Evolutionary conservation across 2,329 filamentous ascomycete genomes (phyloP), one percentile per base, ranked within the genome.

Genomic region (Colletotrichum zoysiae): DNA sequence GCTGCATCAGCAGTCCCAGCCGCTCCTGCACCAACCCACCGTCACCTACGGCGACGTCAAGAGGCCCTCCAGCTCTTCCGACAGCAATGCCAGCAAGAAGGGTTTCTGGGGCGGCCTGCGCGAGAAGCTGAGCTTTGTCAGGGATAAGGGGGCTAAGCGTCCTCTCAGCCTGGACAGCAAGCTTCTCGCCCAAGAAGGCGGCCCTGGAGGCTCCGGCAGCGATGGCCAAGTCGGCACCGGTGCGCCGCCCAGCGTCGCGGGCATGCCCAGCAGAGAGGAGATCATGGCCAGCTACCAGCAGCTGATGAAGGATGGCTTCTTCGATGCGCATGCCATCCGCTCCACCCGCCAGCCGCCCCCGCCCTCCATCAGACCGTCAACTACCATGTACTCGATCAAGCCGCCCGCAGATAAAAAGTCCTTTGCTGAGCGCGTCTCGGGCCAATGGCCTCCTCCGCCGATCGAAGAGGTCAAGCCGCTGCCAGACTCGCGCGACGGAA

Each of bases 281-380:
- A 84, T 90, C 65, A 75, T 88, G 76, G 84, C 85, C 71, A 89
- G 83, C 76, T 90, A 90, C 78, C 85, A 88, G 74, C 81, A 87
- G 74, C 83, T 90, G 68, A 83, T 90, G 75, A 84, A 86, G 2
- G 84, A 84, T 7, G 88, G 88, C 71, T 90, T 90, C 84, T 90
- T 90, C 78, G 82, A 85, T 58, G 82, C 85, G 33, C 87, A 89
- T 73, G 87, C 88, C 64, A 89, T 89, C 73, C 85, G 87, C 72
- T 88, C 87, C 5, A 88, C 86, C 1, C 82, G 88, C 4, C 86
- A 86, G 76, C 85, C 82, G 1, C 77, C 78, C 30, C 79, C 76
- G 50, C 55, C 70, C 61, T 64, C 73, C 51, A 38, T 73, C 61
- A 48, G 50, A 59, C 30, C 65, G 61, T 44, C 74, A 63, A 60